Base-by-base conservation (phyloP, 192 early-diverging fungal species). In the Backusella liffmaniae region DNA sequence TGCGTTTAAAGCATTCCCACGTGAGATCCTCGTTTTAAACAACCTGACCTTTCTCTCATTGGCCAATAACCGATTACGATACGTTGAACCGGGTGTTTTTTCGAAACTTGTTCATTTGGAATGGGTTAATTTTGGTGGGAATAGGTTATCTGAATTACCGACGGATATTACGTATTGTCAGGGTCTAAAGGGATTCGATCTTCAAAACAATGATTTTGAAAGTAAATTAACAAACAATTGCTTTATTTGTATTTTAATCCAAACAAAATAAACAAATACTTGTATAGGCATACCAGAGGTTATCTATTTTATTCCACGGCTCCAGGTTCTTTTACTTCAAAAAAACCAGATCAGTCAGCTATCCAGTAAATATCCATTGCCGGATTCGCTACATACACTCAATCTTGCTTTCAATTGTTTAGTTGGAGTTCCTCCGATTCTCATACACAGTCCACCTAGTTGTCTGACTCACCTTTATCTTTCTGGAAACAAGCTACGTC, bases 361-460 rank as follows among this genome's bases (percentile, higher is more conserved):
- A 7, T 73, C 82, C 0, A 73, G 66, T 2, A 59, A 75, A 10
- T 71, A 80, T 29, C 67, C 67, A 4, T 70, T 79, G 23, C 79
- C 82, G 10, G 30, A 67, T 3, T 49, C 76, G 34, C 66, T 87
- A 0, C 73, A 77, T 2, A 84, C 81, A 18, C 26, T 87, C 35
- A 84, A 87, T 34, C 34, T 87, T 5, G 76, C 82, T 0, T 87
- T 83, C 39, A 87, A 87, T 42, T 69, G 76, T 1, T 67, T 87
- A 10, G 72, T 76, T 15, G 23, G 69, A 13, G n/a, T 87, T 13
- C 85, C 85, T 8, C 16, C 36, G 2, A 67, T 44, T 5, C 49
- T 81, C 7, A 59, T 72, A n/a, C 73, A 78, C 67, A 56, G 66
- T 21, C 79, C 77, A 34, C 82, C 82, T 7, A 37, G 35, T 30